Conservation (phyloP, 345 rosid species). For the Alliaria petiolata region DNA sequence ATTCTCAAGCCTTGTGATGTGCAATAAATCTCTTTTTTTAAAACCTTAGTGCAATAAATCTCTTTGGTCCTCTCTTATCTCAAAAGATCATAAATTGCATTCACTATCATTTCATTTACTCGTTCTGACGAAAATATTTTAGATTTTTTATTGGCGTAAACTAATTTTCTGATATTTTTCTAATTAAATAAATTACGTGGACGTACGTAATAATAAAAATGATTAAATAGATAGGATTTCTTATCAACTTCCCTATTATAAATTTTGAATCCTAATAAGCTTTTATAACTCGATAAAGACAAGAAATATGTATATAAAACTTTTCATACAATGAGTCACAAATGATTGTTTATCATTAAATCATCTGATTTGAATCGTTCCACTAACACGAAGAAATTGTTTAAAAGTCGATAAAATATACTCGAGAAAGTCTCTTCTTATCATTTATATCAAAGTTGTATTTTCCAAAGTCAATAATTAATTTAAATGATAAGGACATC, state of each 20-base stretch:
- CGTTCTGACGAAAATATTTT: neutral
- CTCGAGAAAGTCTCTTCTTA: constrained; percentile 17
- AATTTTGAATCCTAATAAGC: neutral
- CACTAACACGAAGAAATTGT: neutral
- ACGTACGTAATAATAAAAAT: too few relatives aligned
- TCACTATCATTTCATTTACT: neutral
- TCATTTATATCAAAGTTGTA: neutral
- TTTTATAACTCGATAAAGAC: neutral
- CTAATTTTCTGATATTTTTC: neutral
- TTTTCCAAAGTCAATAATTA: neutral
- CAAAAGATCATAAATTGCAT: neutral
- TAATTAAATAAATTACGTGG: neutral
- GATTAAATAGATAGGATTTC: neutral
- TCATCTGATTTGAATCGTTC: constrained; percentile 2
- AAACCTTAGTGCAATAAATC: constrained; percentile 13
- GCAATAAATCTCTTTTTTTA: constrained; percentile 19
- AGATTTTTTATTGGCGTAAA: neutral
- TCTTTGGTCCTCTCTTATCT: constrained; percentile 10
- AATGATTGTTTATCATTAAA: neutral
- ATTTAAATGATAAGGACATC: constrained; percentile 3
- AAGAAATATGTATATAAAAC: neutral
- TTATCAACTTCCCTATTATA: neutral
- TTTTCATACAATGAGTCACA: neutral
- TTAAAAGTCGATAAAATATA: neutral
- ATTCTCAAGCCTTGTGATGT: neutral